A percentile compares a stretch with the other conserved stretches of the same genome.
These are phyloP conservation scores for Bocquillonia castaneifolia DNA, from an alignment of 441 rosid species.

Conservation along the genomic window DNA sequence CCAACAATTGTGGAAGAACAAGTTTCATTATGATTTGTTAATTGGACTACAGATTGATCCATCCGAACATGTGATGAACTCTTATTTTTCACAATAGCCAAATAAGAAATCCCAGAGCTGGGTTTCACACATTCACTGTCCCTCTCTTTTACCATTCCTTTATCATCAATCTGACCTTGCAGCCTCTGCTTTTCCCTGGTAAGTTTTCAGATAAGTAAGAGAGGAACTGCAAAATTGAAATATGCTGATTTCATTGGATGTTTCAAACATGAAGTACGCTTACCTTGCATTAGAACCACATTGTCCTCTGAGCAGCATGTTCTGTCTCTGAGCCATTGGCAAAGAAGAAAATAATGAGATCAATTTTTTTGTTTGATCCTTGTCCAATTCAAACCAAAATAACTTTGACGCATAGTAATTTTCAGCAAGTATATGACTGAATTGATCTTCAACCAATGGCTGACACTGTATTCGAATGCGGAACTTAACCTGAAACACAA, in stretches of 20 bases:
- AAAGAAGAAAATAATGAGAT: constrained; percentile 45
- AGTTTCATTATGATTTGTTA: no score
- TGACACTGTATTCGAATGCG: constrained; percentile 47
- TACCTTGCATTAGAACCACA: constrained; percentile 20
- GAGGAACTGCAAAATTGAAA: neutral
- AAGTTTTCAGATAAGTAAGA: neutral
- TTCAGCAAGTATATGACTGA: constrained; percentile 46
- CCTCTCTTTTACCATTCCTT: neutral
- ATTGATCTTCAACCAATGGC: constrained; percentile 60
- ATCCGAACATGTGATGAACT: neutral
- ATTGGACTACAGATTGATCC: neutral
- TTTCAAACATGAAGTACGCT: neutral
- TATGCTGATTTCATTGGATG: neutral
- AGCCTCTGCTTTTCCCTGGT: constrained; percentile 11
- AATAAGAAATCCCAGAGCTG: constrained; percentile 6
- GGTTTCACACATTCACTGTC: neutral
- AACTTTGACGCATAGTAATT: constrained; percentile 47
- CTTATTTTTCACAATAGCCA: neutral
- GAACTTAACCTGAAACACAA: constrained; percentile 51
- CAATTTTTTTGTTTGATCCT: constrained; percentile 58
- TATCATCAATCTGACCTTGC: neutral
- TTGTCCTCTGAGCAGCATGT: constrained; percentile 23
- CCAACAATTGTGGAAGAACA: neutral
- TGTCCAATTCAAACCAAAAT: constrained; percentile 83
- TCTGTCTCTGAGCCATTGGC: constrained; percentile 29